phyloP scores from a whole-genome alignment of 805 yeast genomes.

The Saccharomycopsis malanga region DNA sequence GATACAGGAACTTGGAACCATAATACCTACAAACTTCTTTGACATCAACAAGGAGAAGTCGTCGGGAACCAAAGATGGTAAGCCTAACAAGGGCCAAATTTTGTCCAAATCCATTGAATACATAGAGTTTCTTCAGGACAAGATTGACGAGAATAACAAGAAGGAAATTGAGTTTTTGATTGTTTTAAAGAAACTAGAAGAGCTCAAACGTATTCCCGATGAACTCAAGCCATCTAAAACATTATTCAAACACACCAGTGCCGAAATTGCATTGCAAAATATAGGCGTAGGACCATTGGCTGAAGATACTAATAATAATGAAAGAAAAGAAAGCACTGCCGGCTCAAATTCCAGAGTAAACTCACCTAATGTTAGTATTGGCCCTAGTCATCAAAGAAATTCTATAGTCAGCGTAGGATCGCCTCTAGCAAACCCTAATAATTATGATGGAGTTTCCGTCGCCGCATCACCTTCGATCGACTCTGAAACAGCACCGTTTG shows the following conservation, averaged over 20 bases:
- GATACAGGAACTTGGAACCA: slow-evolving; percentile 43
- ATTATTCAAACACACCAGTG: slow-evolving; percentile 59
- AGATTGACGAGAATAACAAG: slow-evolving; percentile 72
- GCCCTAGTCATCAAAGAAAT: too few species aligned
- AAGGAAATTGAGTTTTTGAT: slow-evolving; percentile 69
- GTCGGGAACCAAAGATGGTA: slow-evolving; percentile 70
- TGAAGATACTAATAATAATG: slow-evolving; percentile 22
- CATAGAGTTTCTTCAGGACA: slow-evolving; percentile 56
- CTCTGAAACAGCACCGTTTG: too few species aligned
- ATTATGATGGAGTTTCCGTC: not conserved
- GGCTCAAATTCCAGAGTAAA: not conserved
- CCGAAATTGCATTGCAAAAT: slow-evolving; percentile 65
- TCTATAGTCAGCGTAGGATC: not conserved
- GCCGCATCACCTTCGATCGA: slow-evolving; percentile 9
- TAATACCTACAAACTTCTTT: slow-evolving; percentile 42
- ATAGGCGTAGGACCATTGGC: slow-evolving; percentile 82
- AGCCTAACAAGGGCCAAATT: slow-evolving; percentile 80
- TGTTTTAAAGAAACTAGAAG: slow-evolving; percentile 48
- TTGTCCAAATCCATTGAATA: slow-evolving; percentile 70
- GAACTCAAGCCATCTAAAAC: slow-evolving; percentile 26
- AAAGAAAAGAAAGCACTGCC: not conserved
- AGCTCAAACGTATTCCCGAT: slow-evolving; percentile 35
- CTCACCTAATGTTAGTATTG: not conserved
- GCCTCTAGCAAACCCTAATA: not conserved
- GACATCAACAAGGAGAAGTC: slow-evolving; percentile 27